Conservation (phyloP, 2,329 filamentous ascomycete species). For the Cryoendolithus antarcticus region DNA sequence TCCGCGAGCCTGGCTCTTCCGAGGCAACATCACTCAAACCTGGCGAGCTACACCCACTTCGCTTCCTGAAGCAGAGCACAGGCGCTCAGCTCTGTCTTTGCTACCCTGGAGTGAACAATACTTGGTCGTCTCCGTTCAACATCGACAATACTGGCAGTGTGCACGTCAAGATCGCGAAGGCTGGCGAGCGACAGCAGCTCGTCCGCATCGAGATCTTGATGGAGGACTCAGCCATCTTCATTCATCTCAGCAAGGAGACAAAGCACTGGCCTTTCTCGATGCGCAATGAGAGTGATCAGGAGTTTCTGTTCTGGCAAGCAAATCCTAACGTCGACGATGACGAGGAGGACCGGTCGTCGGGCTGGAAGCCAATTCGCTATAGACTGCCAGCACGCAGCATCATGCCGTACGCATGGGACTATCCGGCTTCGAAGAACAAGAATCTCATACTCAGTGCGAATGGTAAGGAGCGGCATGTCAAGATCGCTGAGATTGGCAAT, state of each 20-base stretch:
- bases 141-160: constrained; percentile 88
- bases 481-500: constrained; percentile 91
- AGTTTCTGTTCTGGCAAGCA: constrained; percentile 93
- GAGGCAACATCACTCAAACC: constrained; percentile 66
- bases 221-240: constrained; percentile 86
- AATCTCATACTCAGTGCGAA: constrained; percentile 74
- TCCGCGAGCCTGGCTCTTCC: constrained; percentile 84
- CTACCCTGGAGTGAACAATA: constrained; percentile 87
- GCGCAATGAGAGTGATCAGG: constrained; percentile 92
- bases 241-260: constrained; percentile 78
- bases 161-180: constrained; percentile 86
- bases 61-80: constrained; percentile 73
- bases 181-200: constrained; percentile 76
- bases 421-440: constrained; percentile 91
- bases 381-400: constrained; percentile 86
- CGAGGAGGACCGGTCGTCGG: constrained; percentile 65
- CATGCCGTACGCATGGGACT: constrained; percentile 99
- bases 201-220: constrained; percentile 80
- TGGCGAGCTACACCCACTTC: constrained; percentile 71
- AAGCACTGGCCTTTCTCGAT: constrained; percentile 98
- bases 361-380: constrained; percentile 88
- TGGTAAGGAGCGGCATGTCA: constrained; percentile 78
- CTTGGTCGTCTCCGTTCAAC: constrained; percentile 96
- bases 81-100: constrained; percentile 86
- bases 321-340: constrained; percentile 90